phyloP scores from a whole-genome alignment of 352 stramenopile genomes.

The Phytopythium cucurbitacearum region DNA sequence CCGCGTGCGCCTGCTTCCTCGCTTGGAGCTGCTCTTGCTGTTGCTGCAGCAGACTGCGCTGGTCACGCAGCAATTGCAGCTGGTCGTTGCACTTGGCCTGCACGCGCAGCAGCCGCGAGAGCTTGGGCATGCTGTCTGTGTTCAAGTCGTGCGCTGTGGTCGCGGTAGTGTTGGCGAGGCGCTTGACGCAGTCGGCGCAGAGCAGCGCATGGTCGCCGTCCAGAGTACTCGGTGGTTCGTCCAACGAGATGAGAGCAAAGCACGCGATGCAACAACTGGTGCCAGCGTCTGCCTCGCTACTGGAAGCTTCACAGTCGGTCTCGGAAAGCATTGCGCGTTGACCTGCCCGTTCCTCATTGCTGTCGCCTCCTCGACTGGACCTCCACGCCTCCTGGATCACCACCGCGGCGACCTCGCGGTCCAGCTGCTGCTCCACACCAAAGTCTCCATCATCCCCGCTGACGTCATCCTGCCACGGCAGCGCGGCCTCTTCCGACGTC shows the following conservation, averaged over 20 bases:
- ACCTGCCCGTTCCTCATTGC: neutral
- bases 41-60: constrained; percentile 39
- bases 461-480: too few species aligned
- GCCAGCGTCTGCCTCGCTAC: neutral
- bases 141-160: neutral
- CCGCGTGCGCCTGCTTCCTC: constrained; percentile 27
- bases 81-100: constrained; percentile 57
- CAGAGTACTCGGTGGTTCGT: neutral
- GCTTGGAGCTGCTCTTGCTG: constrained; percentile 39
- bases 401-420: constrained; percentile 7
- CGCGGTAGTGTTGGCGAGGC: constrained; percentile 10
- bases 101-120: constrained; percentile 44
- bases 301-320: neutral
- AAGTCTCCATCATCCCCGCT: too few species aligned
- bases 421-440: neutral
- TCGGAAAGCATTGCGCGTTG: neutral
- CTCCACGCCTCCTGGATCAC: constrained; percentile 13
- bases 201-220: constrained; percentile 15
- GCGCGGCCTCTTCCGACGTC: too few species aligned
- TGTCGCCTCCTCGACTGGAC: neutral
- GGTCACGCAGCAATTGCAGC: constrained; percentile 32
- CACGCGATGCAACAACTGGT: constrained; percentile 29
- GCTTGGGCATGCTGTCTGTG: constrained; percentile 24
- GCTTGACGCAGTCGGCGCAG: constrained; percentile 23
- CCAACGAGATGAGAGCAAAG: constrained; percentile 22